Conservation (phyloP, 495 filamentous ascomycete species). For the Talaromyces liani region DNA sequence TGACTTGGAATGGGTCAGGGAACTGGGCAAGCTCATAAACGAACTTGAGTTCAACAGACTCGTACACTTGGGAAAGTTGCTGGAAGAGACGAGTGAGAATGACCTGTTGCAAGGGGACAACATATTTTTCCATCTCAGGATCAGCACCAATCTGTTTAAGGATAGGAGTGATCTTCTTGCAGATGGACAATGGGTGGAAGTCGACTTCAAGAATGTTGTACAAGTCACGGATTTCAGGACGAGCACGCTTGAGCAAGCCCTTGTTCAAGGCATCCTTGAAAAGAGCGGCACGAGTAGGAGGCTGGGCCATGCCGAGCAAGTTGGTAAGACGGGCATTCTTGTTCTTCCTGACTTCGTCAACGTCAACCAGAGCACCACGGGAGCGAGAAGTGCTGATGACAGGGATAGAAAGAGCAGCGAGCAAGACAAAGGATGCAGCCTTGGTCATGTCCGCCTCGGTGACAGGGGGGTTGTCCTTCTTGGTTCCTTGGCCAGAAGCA, state of each 20-base stretch:
- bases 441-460: slow-evolving; percentile 80
- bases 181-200: slow-evolving; percentile 97
- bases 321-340: slow-evolving; percentile 97
- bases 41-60: slow-evolving; percentile 91
- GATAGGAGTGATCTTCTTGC: slow-evolving; percentile 98
- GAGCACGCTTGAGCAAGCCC: slow-evolving; percentile 81
- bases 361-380: slow-evolving; percentile 88
- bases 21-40: slow-evolving; percentile 92
- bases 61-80: slow-evolving; percentile 97
- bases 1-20: slow-evolving; percentile 94
- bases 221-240: slow-evolving; percentile 87
- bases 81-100: slow-evolving; percentile 97
- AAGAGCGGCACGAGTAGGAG: slow-evolving; percentile 80
- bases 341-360: slow-evolving; percentile 95
- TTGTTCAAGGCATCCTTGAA: slow-evolving; percentile 96
- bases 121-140: slow-evolving; percentile 93
- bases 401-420: slow-evolving; percentile 90
- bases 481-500: slow-evolving; percentile 70
- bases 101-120: slow-evolving; percentile 91
- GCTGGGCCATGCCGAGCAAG: slow-evolving; percentile 82
- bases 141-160: slow-evolving; percentile 89
- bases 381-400: slow-evolving; percentile 98
- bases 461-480: slow-evolving; percentile 91
- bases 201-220: slow-evolving; percentile 99
- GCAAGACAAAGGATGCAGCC: slow-evolving; percentile 91